Evolutionary conservation across 1,284 basidiomycete genomes (phyloP).

Genomic region (Cutaneotrichosporon sp.): DNA sequence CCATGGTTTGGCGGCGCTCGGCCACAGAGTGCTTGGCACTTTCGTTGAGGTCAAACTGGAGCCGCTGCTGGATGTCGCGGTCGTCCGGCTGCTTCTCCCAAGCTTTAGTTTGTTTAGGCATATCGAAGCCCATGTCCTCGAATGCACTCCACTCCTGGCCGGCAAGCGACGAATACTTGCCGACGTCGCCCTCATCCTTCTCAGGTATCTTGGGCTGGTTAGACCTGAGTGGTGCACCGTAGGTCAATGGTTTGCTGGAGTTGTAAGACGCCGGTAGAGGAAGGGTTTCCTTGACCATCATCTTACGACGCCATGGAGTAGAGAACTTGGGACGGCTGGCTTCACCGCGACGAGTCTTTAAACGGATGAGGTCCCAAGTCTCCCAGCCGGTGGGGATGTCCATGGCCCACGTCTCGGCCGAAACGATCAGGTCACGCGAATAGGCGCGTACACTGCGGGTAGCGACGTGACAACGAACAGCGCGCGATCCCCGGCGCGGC

Average conservation of each 20-base stretch:
- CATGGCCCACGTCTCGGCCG: constrained; percentile 64
- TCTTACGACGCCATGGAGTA: constrained; percentile 27
- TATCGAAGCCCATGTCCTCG: constrained; percentile 70
- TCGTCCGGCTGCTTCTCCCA: constrained; percentile 1
- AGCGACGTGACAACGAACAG: constrained; percentile 65
- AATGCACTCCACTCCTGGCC: constrained; percentile 86
- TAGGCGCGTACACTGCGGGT: constrained; percentile 75
- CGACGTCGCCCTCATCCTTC: constrained; percentile 52
- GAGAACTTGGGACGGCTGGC: constrained; percentile 38
- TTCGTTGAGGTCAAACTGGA: constrained; percentile 82
- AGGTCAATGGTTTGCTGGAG: constrained; percentile 2
- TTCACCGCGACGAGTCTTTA: constrained; percentile 24
- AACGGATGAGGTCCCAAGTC: constrained; percentile 38
- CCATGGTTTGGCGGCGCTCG: constrained; percentile 69
- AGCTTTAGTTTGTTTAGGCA: constrained; percentile 13
- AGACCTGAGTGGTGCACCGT: constrained; percentile 6
- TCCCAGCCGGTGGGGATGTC: constrained; percentile 33
- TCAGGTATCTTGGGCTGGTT: not conserved
- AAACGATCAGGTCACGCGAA: constrained; percentile 68
- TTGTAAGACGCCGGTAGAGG: constrained; percentile 22
- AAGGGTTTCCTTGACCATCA: constrained; percentile 35
- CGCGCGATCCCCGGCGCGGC: constrained; percentile 67
- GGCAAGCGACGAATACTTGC: constrained; percentile 69
- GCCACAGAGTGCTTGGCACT: constrained; percentile 63
- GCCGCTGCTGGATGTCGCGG: constrained; percentile 53